phyloP scores from a whole-genome alignment of 2,329 filamentous ascomycete genomes.

The Cladophialophora carrionii region DNA sequence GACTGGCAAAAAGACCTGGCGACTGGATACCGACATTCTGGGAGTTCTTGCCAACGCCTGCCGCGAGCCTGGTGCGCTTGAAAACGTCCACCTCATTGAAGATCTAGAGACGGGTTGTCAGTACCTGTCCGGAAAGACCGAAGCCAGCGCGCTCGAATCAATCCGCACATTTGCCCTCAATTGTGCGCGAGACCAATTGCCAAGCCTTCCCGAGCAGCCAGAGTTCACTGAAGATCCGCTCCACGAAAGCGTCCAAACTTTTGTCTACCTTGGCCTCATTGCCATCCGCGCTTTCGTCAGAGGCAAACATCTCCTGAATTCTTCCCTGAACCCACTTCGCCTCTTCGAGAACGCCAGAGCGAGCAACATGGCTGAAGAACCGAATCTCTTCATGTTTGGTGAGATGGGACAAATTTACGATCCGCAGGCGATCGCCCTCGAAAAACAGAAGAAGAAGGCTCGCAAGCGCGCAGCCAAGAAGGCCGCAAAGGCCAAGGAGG shows the following conservation, averaged over 20 bases:
- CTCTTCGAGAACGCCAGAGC: neutral
- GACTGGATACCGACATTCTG: constrained; percentile 5
- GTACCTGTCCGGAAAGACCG: neutral
- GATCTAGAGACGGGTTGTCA: neutral
- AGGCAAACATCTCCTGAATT: neutral
- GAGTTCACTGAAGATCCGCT: neutral
- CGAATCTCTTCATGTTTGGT: neutral
- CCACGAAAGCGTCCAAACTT: neutral
- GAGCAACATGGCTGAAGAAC: neutral
- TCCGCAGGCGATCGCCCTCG: neutral
- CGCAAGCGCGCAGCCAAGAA: constrained; percentile 6
- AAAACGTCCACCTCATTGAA: neutral
- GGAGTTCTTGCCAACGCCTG: neutral
- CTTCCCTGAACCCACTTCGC: neutral
- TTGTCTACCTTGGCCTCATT: constrained; percentile 10
- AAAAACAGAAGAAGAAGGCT: neutral
- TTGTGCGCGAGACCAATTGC: neutral
- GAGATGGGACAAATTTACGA: neutral
- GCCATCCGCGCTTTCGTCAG: constrained; percentile 9
- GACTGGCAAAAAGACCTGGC: constrained; percentile 9
- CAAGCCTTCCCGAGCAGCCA: constrained; percentile 1
- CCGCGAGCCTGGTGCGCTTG: neutral
- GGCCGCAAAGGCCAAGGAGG: constrained; percentile 1
- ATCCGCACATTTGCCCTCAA: neutral
- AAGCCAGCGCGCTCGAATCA: neutral